A percentile compares a stretch with the other conserved stretches of the same genome.
phyloP scores from a whole-genome alignment of 1,284 basidiomycete species.

The Cryptococcus hybrid region DNA sequence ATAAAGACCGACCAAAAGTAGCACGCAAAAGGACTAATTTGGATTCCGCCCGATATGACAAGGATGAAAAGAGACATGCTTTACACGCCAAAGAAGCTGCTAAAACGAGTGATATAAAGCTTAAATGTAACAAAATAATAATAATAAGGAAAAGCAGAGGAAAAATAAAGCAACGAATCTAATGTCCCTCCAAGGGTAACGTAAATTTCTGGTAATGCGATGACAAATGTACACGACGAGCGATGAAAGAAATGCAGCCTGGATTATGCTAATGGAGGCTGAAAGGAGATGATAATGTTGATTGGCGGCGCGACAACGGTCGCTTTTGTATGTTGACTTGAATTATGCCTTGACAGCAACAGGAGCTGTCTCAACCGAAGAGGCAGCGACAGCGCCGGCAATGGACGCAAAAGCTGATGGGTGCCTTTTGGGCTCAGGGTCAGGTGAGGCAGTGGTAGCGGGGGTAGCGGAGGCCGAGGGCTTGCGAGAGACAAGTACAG shows the following conservation, averaged over 20 bases:
- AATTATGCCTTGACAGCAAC: constrained; percentile 43
- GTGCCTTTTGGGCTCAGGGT: constrained; percentile 16
- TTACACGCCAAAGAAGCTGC: too few species aligned
- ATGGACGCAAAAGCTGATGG: constrained; percentile 43
- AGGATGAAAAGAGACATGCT: too few species aligned
- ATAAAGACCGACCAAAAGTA: too few species aligned
- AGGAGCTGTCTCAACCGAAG: constrained; percentile 21
- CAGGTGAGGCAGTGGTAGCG: constrained; percentile 4
- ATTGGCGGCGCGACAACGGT: not conserved
- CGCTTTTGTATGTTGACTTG: not conserved
- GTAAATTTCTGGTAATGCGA: constrained; percentile 3
- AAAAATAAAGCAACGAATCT: constrained; percentile 1
- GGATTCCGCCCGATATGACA: too few species aligned
- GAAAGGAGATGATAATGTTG: not conserved
- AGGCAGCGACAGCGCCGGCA: constrained; percentile 18
- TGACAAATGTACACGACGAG: not conserved
- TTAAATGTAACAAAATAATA: too few species aligned
- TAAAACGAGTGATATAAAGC: too few species aligned
- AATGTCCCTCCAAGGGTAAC: constrained; percentile 9
- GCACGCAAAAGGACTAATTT: too few species aligned
- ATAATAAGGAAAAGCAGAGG: not conserved
- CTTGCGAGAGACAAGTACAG: constrained; percentile 47
- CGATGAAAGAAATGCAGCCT: not conserved
- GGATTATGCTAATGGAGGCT: not conserved
- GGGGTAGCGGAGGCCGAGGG: constrained; percentile 20